A percentile compares a stretch with the other conserved stretches of the same genome.
These are phyloP conservation scores for Melampsora larici-populina DNA, from an alignment of 1,284 basidiomycete species.

Conservation along the genomic window DNA sequence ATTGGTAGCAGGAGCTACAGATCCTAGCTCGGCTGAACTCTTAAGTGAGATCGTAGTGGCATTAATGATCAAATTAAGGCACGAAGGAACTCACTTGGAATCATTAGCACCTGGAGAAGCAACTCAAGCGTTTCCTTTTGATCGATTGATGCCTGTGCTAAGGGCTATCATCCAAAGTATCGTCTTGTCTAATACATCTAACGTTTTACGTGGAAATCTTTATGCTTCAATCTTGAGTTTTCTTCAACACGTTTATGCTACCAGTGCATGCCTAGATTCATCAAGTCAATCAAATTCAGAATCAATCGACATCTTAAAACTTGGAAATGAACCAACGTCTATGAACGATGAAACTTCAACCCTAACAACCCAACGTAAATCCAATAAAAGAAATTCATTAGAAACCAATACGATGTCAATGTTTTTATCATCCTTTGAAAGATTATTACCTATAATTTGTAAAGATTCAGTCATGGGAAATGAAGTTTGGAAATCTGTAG, in stretches of 20 bases:
- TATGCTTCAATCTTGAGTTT: slow-evolving; percentile 42
- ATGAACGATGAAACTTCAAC: slow-evolving; percentile 24
- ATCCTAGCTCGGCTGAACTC: slow-evolving; percentile 64
- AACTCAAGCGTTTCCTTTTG: slow-evolving; percentile 41
- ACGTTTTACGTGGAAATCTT: slow-evolving; percentile 42
- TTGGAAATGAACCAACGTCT: neutral
- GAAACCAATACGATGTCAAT: slow-evolving; percentile 50
- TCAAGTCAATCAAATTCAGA: neutral
- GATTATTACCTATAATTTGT: slow-evolving; percentile 71
- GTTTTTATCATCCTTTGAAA: slow-evolving; percentile 62
- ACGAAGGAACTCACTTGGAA: slow-evolving; percentile 35
- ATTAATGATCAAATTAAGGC: slow-evolving; percentile 40
- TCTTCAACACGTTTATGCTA: slow-evolving; percentile 41
- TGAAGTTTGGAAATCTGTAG: slow-evolving; percentile 93
- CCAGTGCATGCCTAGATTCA: slow-evolving; percentile 22
- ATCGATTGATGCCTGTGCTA: slow-evolving; percentile 35
- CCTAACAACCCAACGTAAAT: slow-evolving; percentile 14
- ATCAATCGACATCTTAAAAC: neutral
- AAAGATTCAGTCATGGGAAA: slow-evolving; percentile 89
- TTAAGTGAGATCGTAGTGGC: slow-evolving; percentile 42
- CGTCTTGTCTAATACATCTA: slow-evolving; percentile 31
- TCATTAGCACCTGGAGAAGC: slow-evolving; percentile 40
- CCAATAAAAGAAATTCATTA: slow-evolving; percentile 27
- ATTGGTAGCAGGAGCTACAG: slow-evolving; percentile 60
- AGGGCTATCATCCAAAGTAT: slow-evolving; percentile 42